Evolutionary conservation across 1,139 yeast species (phyloP), one percentile per base, ranked within the genome.

Genomic region (Zhuliangozyma parablackwelliae): DNA sequence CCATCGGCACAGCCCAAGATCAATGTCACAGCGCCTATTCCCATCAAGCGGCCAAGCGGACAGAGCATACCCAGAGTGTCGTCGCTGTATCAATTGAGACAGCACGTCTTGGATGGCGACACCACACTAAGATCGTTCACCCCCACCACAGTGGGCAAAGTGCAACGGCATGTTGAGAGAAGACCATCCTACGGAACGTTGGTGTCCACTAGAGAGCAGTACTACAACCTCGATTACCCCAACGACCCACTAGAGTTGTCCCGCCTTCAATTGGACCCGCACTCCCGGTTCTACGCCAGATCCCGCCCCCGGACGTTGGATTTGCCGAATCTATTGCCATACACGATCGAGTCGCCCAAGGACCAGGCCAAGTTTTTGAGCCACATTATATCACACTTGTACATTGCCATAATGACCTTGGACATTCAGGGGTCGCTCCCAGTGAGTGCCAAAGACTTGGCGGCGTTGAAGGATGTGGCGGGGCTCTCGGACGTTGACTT

Each of bases 341-440:
- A 92, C 56, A 64, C 68, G 31, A 75, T 83, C 1, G 97, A 89
- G 57, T 56, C 77, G 2, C 80, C 80, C 8, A 65, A 65, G 32
- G 95, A 86, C 43, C 85, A 80, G 42, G 83, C 88, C 12, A 75
- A 74, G 40, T 90, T 88, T 50, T 66, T 92, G 36, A 74, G 88
- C 37, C 95, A 83, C 53, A 85, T 92, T 26, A 72, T 89, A 26
- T 75, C 83, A 3, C 89, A 88, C 58, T 61, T 92, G 21, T 87
- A 87, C 56, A 77, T 87, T 41, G 88, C 96, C 10, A 75, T 88
- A 39, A 72, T 78, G 46, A 80, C 95, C 5, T 65, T 82, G 46
- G 96, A 89, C 56, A 65, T 87, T 20, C 83, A 80, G 50, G 95
- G 96, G 1, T 65, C 79, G 9, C 65, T 87, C 25, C 74, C 85